Conservation (phyloP, 192 early-diverging fungal genomes). For the Linnemannia exigua region DNA sequence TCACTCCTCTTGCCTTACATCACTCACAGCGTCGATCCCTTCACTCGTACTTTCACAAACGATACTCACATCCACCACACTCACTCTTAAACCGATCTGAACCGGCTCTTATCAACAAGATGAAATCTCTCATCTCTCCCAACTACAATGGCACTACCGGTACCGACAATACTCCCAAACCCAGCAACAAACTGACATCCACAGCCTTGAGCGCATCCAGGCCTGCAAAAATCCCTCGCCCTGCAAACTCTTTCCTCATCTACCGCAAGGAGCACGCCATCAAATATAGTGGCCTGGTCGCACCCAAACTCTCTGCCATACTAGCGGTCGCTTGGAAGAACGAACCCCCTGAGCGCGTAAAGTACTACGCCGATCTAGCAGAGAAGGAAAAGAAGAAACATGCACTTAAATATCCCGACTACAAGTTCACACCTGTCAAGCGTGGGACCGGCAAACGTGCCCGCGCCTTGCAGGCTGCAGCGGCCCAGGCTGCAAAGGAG, state of each 20-base stretch:
- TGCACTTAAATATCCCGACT: constrained; percentile 36
- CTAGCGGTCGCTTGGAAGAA: constrained; percentile 43
- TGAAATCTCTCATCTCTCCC: no score
- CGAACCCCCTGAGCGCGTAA: constrained; percentile 19
- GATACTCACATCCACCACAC: no score
- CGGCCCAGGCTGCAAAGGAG: constrained; percentile 7
- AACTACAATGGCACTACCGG: no score
- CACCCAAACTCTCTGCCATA: constrained; percentile 37
- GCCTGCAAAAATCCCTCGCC: constrained; percentile 50
- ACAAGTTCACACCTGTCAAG: constrained; percentile 58
- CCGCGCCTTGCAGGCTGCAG: constrained; percentile 14
- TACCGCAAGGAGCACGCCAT: constrained; percentile 45
- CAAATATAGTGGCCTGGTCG: constrained; percentile 32
- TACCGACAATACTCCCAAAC: no score
- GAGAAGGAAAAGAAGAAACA: constrained; percentile 35
- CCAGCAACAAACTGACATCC: no score
- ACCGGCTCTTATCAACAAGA: no score
- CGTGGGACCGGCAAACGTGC: constrained; percentile 50
- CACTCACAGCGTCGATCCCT: no score
- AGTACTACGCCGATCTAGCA: constrained; percentile 29
- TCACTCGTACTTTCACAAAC: no score
- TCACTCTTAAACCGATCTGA: no score
- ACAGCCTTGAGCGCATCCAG: no score
- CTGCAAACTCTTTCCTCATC: constrained; percentile 57
- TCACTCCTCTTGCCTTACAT: no score